phyloP scores from a whole-genome alignment of 495 filamentous ascomycete genomes.

The Aspergillus ostianus region DNA sequence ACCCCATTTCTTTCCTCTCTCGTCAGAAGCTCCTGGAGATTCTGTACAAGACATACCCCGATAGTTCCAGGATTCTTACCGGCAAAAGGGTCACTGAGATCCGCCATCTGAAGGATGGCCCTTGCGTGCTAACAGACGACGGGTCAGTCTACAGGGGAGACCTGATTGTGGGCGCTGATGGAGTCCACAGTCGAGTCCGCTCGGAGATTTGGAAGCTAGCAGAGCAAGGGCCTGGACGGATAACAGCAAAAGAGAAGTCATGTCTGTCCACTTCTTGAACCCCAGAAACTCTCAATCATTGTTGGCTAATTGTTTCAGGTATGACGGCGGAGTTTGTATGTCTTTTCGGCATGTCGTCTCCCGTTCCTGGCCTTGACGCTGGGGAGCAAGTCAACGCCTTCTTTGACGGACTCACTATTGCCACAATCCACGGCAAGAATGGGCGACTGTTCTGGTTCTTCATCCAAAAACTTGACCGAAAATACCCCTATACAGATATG shows the following conservation, averaged over 20 bases:
- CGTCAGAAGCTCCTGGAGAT: constrained; percentile 28
- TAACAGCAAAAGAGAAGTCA: constrained; percentile 16
- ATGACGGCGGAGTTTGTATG: constrained; percentile 22
- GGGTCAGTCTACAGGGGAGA: constrained; percentile 5
- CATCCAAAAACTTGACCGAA: constrained; percentile 41
- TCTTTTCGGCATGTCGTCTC: constrained; percentile 26
- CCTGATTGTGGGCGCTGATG: constrained; percentile 46
- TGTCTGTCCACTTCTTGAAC: constrained; percentile 14
- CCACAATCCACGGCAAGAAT: constrained; percentile 20
- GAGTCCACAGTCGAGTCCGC: constrained; percentile 42
- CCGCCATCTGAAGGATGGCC: background rate
- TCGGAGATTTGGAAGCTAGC: constrained; percentile 29
- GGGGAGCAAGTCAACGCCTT: constrained; percentile 20
- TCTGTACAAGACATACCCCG: constrained; percentile 15
- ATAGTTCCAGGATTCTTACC: constrained; percentile 1
- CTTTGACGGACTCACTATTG: constrained; percentile 15
- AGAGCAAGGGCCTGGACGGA: constrained; percentile 19
- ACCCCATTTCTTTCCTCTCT: constrained; percentile 26
- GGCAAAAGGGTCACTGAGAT: background rate
- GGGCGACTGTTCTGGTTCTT: constrained; percentile 30
- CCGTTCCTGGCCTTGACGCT: constrained; percentile 11
- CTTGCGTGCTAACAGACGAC: constrained; percentile 3
- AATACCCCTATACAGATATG: constrained; percentile 26
- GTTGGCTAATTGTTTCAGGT: constrained; percentile 2
- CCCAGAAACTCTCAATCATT: background rate